phyloP scores from a whole-genome alignment of 1,139 yeast genomes.

The Yamadazyma taylorii region DNA sequence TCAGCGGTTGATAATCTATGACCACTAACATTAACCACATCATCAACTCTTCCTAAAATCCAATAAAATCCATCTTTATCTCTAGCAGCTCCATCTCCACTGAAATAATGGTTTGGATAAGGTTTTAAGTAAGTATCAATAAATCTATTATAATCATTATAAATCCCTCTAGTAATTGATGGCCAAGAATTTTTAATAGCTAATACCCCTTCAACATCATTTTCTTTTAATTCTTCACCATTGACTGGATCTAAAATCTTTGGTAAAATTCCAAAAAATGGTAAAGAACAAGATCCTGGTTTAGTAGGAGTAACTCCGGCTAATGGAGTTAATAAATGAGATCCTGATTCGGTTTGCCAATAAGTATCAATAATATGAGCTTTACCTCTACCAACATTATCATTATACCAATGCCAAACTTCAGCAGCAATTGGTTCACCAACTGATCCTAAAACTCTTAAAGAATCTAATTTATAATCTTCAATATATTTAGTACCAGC shows the following conservation, averaged over 20 bases:
- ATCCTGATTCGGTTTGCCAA: slow-evolving; percentile 85
- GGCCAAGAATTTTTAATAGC: slow-evolving; percentile 78
- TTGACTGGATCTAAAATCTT: slow-evolving; percentile 69
- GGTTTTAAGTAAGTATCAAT: slow-evolving; percentile 73
- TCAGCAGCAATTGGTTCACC: slow-evolving; percentile 95
- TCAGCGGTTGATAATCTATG: slow-evolving; percentile 82
- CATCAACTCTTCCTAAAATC: slow-evolving; percentile 82
- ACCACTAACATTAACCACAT: slow-evolving; percentile 79
- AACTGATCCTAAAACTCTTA: slow-evolving; percentile 79
- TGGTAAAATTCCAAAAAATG: slow-evolving; percentile 73
- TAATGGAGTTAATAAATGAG: slow-evolving; percentile 69
- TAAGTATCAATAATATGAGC: slow-evolving; percentile 78
- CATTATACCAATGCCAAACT: slow-evolving; percentile 91
- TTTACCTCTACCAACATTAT: slow-evolving; percentile 70
- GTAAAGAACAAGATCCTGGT: slow-evolving; percentile 78
- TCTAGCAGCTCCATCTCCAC: slow-evolving; percentile 84
- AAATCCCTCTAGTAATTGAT: slow-evolving; percentile 74
- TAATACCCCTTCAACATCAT: slow-evolving; percentile 72
- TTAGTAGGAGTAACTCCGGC: slow-evolving; percentile 76
- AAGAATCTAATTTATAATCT: slow-evolving; percentile 60
- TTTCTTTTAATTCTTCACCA: slow-evolving; percentile 63
- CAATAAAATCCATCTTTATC: slow-evolving; percentile 76
- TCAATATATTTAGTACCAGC: slow-evolving; percentile 74
- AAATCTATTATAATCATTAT: slow-evolving; percentile 66
- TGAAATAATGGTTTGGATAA: slow-evolving; percentile 67